Evolutionary conservation across 352 stramenopile genomes (phyloP).

Genomic region (Bremia lactucae): DNA sequence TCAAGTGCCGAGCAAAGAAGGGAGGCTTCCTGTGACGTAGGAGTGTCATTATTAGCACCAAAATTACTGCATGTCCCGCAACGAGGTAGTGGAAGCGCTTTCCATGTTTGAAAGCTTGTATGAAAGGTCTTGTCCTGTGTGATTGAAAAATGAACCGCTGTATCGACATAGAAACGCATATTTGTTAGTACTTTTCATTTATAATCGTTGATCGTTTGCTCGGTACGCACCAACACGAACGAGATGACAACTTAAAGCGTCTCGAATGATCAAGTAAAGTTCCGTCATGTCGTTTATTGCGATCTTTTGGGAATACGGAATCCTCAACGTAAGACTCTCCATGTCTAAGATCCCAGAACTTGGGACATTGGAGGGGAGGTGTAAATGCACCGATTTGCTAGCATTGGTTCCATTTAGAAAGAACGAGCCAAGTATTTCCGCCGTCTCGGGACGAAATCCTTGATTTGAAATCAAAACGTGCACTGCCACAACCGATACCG

Average conservation of each 20-base stretch:
- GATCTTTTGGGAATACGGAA: conserved; percentile 12
- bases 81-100: conserved; percentile 28
- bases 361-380: conserved; percentile 5
- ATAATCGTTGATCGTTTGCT: not conserved
- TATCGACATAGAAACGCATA: conserved; percentile 1
- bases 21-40: not conserved
- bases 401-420: conserved; percentile 24
- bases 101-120: conserved; percentile 28
- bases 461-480: conserved; percentile 27
- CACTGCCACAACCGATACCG: conserved; percentile 13
- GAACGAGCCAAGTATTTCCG: conserved; percentile 29
- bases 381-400: conserved; percentile 17
- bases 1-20: conserved; percentile 21
- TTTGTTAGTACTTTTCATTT: not conserved
- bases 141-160: conserved; percentile 16
- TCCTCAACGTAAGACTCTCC: conserved; percentile 6
- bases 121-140: conserved; percentile 3
- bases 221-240: conserved; percentile 47
- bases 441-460: conserved; percentile 21
- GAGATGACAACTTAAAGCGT: conserved; percentile 41
- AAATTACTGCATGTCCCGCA: conserved; percentile 46
- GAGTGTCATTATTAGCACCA: conserved; percentile 8
- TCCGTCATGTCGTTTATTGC: conserved; percentile 12
- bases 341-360: not conserved
- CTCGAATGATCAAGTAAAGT: conserved; percentile 40